Conservation (phyloP, 139 green algal species). For the Chlorella sp. region DNA sequence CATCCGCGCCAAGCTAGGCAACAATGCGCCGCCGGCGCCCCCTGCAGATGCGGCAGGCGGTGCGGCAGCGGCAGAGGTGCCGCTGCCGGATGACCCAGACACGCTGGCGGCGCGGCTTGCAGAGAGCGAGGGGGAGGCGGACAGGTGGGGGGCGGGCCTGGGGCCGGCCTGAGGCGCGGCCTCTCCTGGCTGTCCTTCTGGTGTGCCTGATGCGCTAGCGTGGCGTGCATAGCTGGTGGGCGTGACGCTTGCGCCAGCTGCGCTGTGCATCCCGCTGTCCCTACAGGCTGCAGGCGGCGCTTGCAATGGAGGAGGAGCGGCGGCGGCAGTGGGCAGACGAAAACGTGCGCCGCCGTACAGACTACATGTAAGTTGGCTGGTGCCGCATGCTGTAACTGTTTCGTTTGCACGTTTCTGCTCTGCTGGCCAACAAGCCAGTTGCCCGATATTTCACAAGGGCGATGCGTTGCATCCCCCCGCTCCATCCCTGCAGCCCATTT, state of each 20-base stretch:
- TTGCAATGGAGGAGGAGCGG: conserved; percentile 83
- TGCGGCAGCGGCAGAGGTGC: conserved; percentile 17
- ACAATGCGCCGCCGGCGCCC: not conserved
- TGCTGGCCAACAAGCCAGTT: not conserved
- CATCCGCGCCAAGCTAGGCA: conserved; percentile 26
- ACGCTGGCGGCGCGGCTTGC: conserved; percentile 28
- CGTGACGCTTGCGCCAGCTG: too few relatives aligned
- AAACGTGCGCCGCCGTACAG: conserved; percentile 93
- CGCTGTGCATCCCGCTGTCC: too few relatives aligned
- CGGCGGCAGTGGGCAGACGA: conserved; percentile 84
- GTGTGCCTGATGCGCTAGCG: too few relatives aligned
- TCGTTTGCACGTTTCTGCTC: not conserved
- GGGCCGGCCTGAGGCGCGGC: too few relatives aligned
- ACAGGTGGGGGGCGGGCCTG: too few relatives aligned
- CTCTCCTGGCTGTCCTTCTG: too few relatives aligned
- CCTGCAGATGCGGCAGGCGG: not conserved
- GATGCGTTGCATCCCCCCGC: not conserved
- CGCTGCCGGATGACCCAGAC: conserved; percentile 29
- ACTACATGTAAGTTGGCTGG: conserved; percentile 76
- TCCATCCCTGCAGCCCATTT: conserved; percentile 78
- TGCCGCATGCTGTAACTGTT: not conserved
- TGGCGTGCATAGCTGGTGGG: too few relatives aligned
- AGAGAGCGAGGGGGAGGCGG: conserved; percentile 34
- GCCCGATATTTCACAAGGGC: too few relatives aligned
- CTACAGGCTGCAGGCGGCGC: conserved; percentile 60